Percentiles rank a stretch among this genome's conserved stretches.
Conservation (phyloP, 208 protist genomes). For the Vickermania spadyakhi region DNA sequence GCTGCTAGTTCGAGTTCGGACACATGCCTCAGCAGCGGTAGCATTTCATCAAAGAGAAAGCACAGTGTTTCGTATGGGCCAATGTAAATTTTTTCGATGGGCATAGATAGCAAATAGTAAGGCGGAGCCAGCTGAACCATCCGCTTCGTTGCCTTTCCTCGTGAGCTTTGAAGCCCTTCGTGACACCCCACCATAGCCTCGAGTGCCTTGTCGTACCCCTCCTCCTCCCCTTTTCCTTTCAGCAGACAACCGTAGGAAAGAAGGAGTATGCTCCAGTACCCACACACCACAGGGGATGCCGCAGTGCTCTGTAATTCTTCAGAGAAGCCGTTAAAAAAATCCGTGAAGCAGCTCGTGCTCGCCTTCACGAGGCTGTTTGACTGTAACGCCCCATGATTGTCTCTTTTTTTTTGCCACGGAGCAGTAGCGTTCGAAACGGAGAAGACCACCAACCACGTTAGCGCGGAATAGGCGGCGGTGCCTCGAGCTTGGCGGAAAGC, state of each 20-base stretch:
- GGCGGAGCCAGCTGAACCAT: constrained; percentile 70
- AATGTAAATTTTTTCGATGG: constrained; percentile 51
- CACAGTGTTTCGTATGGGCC: constrained; percentile 71
- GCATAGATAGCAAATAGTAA: constrained; percentile 35
- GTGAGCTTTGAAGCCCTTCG: constrained; percentile 12
- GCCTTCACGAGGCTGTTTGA: constrained; percentile 39
- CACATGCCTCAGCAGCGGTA: constrained; percentile 50
- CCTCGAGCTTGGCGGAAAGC: constrained; percentile 18
- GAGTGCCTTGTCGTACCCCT: constrained; percentile 58
- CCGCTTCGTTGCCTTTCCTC: constrained; percentile 66
- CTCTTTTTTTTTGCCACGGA: constrained; percentile 52
- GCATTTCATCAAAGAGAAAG: constrained; percentile 81
- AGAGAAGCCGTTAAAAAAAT: constrained; percentile 1
- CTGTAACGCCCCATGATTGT: constrained; percentile 15
- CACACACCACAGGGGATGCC: constrained; percentile 29
- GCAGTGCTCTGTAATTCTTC: constrained; percentile 1
- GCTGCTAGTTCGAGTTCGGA: constrained; percentile 63
- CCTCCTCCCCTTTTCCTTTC: constrained; percentile 47
- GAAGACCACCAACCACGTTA: constrained; percentile 58
- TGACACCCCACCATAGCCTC: constrained; percentile 66
- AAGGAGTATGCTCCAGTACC: constrained; percentile 58
- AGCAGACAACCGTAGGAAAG: constrained; percentile 54
- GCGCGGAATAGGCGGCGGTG: constrained; percentile 30
- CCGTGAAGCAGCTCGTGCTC: constrained; percentile 18
- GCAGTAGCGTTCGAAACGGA: constrained; percentile 55